Percentiles rank a stretch among this genome's conserved stretches.
These are phyloP conservation scores for Fomitopsis palustris DNA, from an alignment of 1,284 basidiomycete species.

Conservation along the genomic window DNA sequence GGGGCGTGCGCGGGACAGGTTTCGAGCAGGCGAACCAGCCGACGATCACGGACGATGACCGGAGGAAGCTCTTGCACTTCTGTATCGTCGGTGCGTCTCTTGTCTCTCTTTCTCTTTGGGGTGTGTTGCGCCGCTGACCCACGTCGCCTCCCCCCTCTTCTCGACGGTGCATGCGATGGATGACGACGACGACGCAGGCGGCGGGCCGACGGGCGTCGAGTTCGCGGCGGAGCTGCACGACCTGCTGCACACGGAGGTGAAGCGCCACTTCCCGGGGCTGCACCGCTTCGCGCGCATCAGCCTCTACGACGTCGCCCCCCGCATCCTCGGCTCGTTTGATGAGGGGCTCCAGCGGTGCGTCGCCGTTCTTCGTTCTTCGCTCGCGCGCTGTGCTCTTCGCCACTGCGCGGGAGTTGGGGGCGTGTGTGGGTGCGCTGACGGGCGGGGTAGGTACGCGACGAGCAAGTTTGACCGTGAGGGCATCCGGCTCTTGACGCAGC, in stretches of 20 bases:
- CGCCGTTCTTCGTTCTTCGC: background rate
- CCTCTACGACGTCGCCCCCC: conserved; percentile 78
- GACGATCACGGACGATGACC: conserved; percentile 59
- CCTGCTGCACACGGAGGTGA: conserved; percentile 74
- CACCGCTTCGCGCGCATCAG: conserved; percentile 65
- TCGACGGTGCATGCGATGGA: too few species aligned
- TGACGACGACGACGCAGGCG: conserved; percentile 40
- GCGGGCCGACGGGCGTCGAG: conserved; percentile 78
- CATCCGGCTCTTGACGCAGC: conserved; percentile 72
- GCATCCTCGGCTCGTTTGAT: conserved; percentile 82
- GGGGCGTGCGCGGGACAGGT: conserved; percentile 31
- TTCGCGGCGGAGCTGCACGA: conserved; percentile 88
- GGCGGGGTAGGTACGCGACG: conserved; percentile 56
- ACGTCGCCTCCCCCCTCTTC: conserved; percentile 9
- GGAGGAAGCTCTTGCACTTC: conserved; percentile 70
- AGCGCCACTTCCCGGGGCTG: conserved; percentile 61
- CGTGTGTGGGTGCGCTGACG: background rate
- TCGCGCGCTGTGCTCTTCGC: background rate
- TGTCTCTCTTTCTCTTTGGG: background rate
- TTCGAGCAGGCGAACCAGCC: conserved; percentile 83
- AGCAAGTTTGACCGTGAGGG: conserved; percentile 76
- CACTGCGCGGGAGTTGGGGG: background rate
- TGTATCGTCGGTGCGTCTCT: conserved; percentile 68
- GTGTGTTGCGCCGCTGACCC: background rate
- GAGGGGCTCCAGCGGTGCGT: conserved; percentile 59